Conservation (phyloP, 2,329 filamentous ascomycete species). For the Claviceps citrina region DNA sequence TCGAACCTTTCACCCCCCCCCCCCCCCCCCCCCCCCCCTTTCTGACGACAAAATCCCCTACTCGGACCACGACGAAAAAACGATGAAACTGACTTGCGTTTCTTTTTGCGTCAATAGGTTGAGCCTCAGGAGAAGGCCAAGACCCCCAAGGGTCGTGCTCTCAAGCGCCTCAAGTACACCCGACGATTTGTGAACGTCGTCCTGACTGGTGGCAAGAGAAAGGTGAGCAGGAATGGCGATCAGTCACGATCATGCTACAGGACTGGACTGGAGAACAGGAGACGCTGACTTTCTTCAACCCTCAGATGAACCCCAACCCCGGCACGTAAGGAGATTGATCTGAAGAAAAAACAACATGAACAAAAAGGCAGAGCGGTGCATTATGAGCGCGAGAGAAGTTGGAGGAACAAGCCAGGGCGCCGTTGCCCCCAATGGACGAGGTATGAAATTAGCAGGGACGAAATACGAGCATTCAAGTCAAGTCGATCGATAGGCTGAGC, state of each 20-base stretch:
- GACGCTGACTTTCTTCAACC: slow-evolving; percentile 11
- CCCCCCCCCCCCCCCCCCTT: too few species aligned
- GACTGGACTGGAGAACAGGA: background rate
- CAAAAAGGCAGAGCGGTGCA: slow-evolving; percentile 12
- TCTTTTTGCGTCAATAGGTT: slow-evolving; percentile 36
- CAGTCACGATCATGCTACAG: background rate
- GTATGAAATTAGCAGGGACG: slow-evolving; percentile 16
- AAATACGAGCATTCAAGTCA: slow-evolving; percentile 20
- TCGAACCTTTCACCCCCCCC: too few species aligned
- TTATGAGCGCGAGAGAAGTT: slow-evolving; percentile 13
- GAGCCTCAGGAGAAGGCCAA: slow-evolving; percentile 92
- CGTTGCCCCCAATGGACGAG: background rate
- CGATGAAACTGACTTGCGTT: slow-evolving; percentile 17
- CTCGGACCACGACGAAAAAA: slow-evolving; percentile 8
- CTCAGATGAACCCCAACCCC: slow-evolving; percentile 77
- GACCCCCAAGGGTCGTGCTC: slow-evolving; percentile 89
- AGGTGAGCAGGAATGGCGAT: slow-evolving; percentile 42
- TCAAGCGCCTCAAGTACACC: slow-evolving; percentile 94
- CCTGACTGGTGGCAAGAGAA: slow-evolving; percentile 94
- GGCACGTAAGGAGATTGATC: slow-evolving; percentile 38
- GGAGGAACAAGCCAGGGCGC: background rate
- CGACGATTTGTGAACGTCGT: slow-evolving; percentile 97
- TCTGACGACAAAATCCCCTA: background rate
- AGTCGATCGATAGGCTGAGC: slow-evolving; percentile 21
- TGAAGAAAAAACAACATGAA: too few species aligned